Percentiles rank a stretch among this genome's conserved stretches.
These are phyloP conservation scores for Lignosus rhinocerotis DNA, from an alignment of 1,284 basidiomycete species.

Conservation along the genomic window DNA sequence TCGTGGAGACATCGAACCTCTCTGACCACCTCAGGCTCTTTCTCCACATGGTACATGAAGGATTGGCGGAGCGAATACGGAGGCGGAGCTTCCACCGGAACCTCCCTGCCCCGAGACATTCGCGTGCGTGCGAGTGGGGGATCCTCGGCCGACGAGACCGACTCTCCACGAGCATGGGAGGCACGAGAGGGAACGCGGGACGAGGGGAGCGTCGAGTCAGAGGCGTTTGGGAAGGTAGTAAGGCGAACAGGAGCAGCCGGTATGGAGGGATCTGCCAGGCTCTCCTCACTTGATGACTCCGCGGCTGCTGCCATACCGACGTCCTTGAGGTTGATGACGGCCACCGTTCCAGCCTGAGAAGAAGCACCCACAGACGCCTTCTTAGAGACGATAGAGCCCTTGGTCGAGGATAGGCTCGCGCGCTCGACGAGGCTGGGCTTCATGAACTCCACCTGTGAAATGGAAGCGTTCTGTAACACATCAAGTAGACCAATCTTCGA, in stretches of 20 bases:
- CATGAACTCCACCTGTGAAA: not conserved
- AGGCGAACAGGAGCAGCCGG: not conserved
- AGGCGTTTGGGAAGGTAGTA: not conserved
- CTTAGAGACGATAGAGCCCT: not conserved
- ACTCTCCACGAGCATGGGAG: not conserved
- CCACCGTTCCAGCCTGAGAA: not conserved
- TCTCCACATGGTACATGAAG: too few species aligned
- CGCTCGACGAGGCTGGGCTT: not conserved
- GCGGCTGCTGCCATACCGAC: too few species aligned
- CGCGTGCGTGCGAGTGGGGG: too few species aligned
- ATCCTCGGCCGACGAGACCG: not conserved
- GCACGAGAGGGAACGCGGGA: not conserved
- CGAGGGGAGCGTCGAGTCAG: not conserved
- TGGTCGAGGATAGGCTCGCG: not conserved
- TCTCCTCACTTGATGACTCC: not conserved
- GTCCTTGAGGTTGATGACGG: not conserved
- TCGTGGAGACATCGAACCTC: too few species aligned
- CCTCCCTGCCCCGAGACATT: too few species aligned
- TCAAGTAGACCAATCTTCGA: not conserved
- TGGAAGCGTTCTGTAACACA: not conserved
- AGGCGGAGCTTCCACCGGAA: too few species aligned
- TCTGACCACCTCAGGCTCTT: too few species aligned
- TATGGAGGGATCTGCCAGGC: not conserved
- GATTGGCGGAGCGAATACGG: too few species aligned
- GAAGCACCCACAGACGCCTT: not conserved